A percentile compares a stretch with the other conserved stretches of the same genome.
Conservation (phyloP, 2,329 filamentous ascomycete genomes). For the Pyrenophora graminea region DNA sequence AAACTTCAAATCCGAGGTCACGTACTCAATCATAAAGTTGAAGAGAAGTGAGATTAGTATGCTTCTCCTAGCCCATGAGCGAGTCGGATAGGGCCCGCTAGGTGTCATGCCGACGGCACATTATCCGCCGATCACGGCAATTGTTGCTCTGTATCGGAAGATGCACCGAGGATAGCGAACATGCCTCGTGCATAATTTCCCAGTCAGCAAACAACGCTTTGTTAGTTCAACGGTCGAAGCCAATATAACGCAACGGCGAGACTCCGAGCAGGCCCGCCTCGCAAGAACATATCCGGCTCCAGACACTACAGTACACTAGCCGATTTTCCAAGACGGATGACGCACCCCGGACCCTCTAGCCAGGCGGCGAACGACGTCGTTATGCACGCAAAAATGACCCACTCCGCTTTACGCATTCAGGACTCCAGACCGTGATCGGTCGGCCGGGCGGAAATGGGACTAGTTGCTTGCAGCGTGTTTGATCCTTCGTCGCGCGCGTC, state of each 20-base stretch:
- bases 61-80: slow-evolving; percentile 2
- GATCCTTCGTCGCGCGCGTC: background rate
- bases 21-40: background rate
- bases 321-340: slow-evolving; percentile 8
- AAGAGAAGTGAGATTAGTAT: background rate
- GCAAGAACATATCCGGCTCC: background rate
- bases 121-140: slow-evolving; percentile 3
- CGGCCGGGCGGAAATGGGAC: too few relatives aligned
- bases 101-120: background rate
- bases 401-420: slow-evolving; percentile 9
- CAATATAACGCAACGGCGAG: too few relatives aligned
- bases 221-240: too few relatives aligned
- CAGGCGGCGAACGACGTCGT: background rate
- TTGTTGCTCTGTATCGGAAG: background rate
- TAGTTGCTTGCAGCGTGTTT: too few relatives aligned
- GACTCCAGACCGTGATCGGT: background rate
- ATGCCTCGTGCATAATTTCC: background rate
- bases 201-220: too few relatives aligned
- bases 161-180: background rate
- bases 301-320: background rate
- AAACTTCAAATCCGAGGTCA: too few relatives aligned
- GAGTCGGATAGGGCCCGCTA: slow-evolving; percentile 1
- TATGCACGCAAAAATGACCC: slow-evolving; percentile 1
- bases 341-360: slow-evolving; percentile 2
- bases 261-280: background rate